Base-by-base conservation (phyloP, 2,329 filamentous ascomycete species). In the Penicillium sp. region DNA sequence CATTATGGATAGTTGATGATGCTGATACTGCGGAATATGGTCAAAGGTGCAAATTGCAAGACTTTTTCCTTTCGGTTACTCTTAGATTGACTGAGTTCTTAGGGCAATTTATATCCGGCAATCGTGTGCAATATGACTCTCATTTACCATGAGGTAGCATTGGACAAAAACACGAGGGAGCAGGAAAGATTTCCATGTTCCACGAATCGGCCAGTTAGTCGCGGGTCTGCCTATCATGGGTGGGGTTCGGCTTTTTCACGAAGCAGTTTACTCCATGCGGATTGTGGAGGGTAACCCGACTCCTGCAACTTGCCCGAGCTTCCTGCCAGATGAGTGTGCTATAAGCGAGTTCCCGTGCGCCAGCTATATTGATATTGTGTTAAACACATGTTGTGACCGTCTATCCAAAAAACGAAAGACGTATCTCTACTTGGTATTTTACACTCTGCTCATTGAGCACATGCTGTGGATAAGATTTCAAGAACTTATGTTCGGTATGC, bases 1-100 rank as follows among this genome's bases (percentile, higher is more conserved):
- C 64, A 65, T 65, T 9, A 7, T 63, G 17, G 28, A 30, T 26
- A 22, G 37, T 44, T 22, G 13, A 28, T 59, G 4, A 19, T 17
- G 10, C 8, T 15, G 19, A 37, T 2, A 35, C 49, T 15, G 6
- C 5, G 17, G 10, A 13, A 1, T 26, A 2, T 17, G 19, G 15
- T 37, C n/a, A 9, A 37, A 35, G 24, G 9, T 22, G 9, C 19
- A 5, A 24, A 33, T 15, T 42, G 12, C 53, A 40, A 22, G 7
- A 47, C 3, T 44, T 10, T 4, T 13, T 45, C 5, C 19, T 54
- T 35, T 3, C 6, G n/a, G 3, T 35, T 24, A 15, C 7, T 5
- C n/a, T 22, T 8, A 30, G 10, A 15, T 17, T 26, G 9, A 33
- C 24, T 19, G 35, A 28, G 4, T n/a, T 28, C 10, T 13, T 28